Evolutionary conservation across 345 rosid genomes (phyloP).

Genomic region (Mallotus nudiflorus): DNA sequence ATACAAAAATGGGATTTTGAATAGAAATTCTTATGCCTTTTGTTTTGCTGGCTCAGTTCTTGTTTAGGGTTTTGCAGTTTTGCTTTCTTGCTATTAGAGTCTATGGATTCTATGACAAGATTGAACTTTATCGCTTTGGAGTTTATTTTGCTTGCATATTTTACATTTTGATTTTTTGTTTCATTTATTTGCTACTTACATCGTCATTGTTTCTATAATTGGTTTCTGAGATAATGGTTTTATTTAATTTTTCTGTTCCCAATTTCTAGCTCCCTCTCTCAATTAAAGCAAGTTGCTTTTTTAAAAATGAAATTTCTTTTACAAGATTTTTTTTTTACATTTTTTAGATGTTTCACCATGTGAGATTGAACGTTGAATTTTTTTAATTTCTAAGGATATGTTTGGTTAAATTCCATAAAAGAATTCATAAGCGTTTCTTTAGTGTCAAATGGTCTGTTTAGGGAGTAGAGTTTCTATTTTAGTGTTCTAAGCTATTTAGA

Average conservation of each 20-base stretch:
- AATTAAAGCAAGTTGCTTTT: not conserved
- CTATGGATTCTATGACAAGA: not conserved
- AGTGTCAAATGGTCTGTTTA: no score
- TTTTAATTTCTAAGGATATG: no score
- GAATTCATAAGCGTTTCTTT: no score
- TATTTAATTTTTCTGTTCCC: not conserved
- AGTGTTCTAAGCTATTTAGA: not conserved
- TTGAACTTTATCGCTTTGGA: not conserved
- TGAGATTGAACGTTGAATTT: no score
- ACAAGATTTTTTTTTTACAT: not conserved
- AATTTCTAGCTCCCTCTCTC: not conserved
- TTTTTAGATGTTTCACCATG: no score
- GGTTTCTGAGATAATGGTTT: not conserved
- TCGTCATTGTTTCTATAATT: not conserved
- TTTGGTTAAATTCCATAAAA: no score
- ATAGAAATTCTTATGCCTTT: not conserved
- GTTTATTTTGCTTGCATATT: not conserved
- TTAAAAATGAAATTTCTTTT: not conserved
- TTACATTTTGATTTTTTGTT: not conserved
- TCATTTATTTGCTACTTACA: not conserved
- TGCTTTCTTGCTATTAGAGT: not conserved
- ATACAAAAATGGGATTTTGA: not conserved
- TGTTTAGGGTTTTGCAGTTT: conserved; percentile 1
- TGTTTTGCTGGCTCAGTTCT: not conserved
- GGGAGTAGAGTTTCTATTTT: not conserved